Evolutionary conservation across 257 asterid species (phyloP), one percentile per base, ranked within the genome.

Genomic region (Ilex aquifolium): DNA sequence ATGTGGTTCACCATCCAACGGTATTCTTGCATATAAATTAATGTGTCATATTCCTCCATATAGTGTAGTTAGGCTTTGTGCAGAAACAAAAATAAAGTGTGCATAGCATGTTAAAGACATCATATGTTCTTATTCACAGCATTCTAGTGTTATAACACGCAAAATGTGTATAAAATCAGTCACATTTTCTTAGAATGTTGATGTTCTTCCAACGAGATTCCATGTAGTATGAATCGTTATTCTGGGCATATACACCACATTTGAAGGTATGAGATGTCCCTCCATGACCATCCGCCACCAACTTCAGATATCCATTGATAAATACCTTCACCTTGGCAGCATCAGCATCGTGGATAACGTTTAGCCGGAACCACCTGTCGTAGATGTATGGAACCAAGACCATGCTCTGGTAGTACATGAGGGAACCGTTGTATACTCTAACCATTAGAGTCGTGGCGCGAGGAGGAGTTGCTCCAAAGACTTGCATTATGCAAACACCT

Each of bases 401-500:
- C 0, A 57, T 46, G 10, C 16, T 13, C 32, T 17, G 62, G 21
- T 69, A 75, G 57, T 79, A 69, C 2, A 60, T 13, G 27, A 79
- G 68, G 11, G 61, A n/a, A 2, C 80, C 80, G 10, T 78, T 42
- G 30, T 68, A 59, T 27, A 68, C 76, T 32, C 70, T 60, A 2
- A 78, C 64, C 77, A 74, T 68, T 16, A 78, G 69, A 5, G 83
- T 68, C 32, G 80, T 74, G 40, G 75, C 55, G 27, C 1, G 27
- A 49, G 65, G 68, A n/a, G 69, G 68, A 30, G 16, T 10, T 11
- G 78, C 74, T 55, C 80, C 76, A 10, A 78, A 74, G 0, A 78
- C 71, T 59, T 78, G 83, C 83, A 78, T 78, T 51, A 74, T 17
- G n/a, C 74, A 71, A 2, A 72, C 79, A 2, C 79, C 79, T 2